These are phyloP conservation scores for Penicillium riverlandense DNA, from an alignment of 495 filamentous ascomycete genomes.

Conservation along the genomic window DNA sequence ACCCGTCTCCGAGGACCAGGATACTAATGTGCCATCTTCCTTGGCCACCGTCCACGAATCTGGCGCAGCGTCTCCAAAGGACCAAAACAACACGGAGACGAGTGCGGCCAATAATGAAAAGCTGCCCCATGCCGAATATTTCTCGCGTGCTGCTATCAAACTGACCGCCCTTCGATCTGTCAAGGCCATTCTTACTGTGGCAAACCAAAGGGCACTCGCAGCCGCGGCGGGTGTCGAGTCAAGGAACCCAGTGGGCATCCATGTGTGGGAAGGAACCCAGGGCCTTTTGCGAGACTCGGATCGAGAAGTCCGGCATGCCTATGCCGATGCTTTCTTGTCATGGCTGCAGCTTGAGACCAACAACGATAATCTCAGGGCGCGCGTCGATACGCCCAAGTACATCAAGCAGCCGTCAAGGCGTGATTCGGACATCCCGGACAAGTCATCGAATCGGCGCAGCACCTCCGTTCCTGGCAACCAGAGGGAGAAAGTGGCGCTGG, in stretches of 20 bases:
- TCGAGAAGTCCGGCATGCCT: constrained; percentile 69
- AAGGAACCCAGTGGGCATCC: constrained; percentile 64
- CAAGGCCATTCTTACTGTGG: constrained; percentile 71
- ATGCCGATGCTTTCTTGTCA: constrained; percentile 70
- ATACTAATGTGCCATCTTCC: constrained; percentile 17
- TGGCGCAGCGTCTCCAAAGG: constrained; percentile 2
- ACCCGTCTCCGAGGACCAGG: constrained; percentile 40
- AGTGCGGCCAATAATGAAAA: no score
- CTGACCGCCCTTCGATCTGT: constrained; percentile 71
- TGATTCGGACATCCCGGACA: constrained; percentile 38
- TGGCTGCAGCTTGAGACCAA: constrained; percentile 80
- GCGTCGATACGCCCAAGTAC: constrained; percentile 46
- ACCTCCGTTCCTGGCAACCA: constrained; percentile 47
- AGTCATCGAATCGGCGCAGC: constrained; percentile 37
- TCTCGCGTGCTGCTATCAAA: constrained; percentile 66
- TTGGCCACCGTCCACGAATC: constrained; percentile 36
- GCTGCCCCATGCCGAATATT: constrained; percentile 16
- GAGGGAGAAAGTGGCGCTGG: constrained; percentile 49
- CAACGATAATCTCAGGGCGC: constrained; percentile 53
- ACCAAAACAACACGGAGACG: constrained; percentile 6
- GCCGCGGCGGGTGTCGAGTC: constrained; percentile 55
- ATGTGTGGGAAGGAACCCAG: constrained; percentile 87
- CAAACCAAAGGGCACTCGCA: constrained; percentile 56
- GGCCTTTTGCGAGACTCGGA: constrained; percentile 78
- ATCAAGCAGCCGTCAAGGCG: constrained; percentile 23